phyloP scores from a whole-genome alignment of 1,284 basidiomycete genomes.

The Anthracocystis walkeri region DNA sequence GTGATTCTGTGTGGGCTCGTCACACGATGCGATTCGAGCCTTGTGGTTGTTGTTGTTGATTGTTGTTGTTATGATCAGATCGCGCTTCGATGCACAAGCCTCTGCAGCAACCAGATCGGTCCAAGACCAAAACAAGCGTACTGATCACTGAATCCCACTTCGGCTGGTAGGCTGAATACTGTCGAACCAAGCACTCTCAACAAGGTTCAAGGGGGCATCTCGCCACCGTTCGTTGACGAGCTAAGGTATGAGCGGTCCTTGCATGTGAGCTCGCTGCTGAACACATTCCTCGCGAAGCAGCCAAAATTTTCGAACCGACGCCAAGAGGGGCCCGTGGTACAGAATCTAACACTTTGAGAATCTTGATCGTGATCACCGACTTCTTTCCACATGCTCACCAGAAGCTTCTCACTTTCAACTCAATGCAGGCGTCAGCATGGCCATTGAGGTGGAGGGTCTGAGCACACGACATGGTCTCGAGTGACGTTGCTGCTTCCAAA shows the following conservation, averaged over 20 bases:
- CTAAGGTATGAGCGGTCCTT: background rate
- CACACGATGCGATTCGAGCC: too few species aligned
- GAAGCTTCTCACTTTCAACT: too few species aligned
- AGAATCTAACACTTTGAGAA: background rate
- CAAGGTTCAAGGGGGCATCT: too few species aligned
- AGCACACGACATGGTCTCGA: too few species aligned
- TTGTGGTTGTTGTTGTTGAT: too few species aligned
- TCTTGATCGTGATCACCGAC: background rate
- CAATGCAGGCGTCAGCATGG: too few species aligned
- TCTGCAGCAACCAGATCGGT: conserved; percentile 1
- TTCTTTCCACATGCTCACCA: too few species aligned
- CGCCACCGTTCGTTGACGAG: too few species aligned
- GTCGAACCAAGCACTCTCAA: background rate
- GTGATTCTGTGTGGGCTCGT: too few species aligned
- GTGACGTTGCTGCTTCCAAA: too few species aligned
- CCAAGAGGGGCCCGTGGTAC: background rate
- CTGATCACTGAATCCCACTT: background rate
- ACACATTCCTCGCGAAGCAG: conserved; percentile 6
- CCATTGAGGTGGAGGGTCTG: too few species aligned
- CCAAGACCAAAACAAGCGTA: background rate
- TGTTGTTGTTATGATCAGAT: background rate
- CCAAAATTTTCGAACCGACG: background rate
- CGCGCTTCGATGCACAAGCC: conserved; percentile 4
- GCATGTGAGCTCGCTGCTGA: background rate
- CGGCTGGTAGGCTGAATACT: background rate